Conservation (phyloP, 768 basidiomycete species). For the Butyriboletus loyo region DNA sequence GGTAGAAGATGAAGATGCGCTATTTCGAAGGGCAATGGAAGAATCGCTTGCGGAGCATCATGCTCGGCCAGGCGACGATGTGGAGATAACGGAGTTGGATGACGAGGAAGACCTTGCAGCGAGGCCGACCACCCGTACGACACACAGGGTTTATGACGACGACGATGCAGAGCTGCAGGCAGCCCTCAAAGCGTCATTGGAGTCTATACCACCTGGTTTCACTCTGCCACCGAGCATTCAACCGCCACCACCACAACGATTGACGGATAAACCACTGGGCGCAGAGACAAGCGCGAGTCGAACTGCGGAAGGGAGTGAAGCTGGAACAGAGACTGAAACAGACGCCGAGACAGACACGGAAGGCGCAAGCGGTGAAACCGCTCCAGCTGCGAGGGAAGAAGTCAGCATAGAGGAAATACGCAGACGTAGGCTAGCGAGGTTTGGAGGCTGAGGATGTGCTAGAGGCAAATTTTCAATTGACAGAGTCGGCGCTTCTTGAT, state of each 20-base stretch:
- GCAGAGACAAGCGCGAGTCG: slow-evolving; percentile 9
- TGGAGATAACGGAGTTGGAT: slow-evolving; percentile 17
- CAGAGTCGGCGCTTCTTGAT: neutral
- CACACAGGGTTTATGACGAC: slow-evolving; percentile 68
- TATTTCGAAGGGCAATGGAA: slow-evolving; percentile 44
- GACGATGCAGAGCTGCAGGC: slow-evolving; percentile 88
- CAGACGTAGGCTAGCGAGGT: slow-evolving; percentile 58
- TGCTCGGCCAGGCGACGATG: slow-evolving; percentile 19
- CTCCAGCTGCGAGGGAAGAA: slow-evolving; percentile 29
- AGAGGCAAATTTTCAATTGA: neutral
- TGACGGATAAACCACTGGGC: slow-evolving; percentile 3
- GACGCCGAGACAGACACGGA: slow-evolving; percentile 35
- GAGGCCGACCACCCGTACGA: slow-evolving; percentile 1
- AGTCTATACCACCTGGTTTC: slow-evolving; percentile 56
- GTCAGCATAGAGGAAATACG: slow-evolving; percentile 67
- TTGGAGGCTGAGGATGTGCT: slow-evolving; percentile 43
- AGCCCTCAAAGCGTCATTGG: slow-evolving; percentile 79
- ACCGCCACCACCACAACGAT: slow-evolving; percentile 15
- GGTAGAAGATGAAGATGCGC: slow-evolving; percentile 53
- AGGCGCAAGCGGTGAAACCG: neutral
- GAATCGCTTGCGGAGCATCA: slow-evolving; percentile 22
- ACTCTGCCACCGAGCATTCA: slow-evolving; percentile 28
- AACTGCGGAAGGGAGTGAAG: slow-evolving; percentile 10
- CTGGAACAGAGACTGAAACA: slow-evolving; percentile 37
- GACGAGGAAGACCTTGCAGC: slow-evolving; percentile 21